Conservation (phyloP, 2,329 filamentous ascomycete genomes). For the Dothistroma pini region DNA sequence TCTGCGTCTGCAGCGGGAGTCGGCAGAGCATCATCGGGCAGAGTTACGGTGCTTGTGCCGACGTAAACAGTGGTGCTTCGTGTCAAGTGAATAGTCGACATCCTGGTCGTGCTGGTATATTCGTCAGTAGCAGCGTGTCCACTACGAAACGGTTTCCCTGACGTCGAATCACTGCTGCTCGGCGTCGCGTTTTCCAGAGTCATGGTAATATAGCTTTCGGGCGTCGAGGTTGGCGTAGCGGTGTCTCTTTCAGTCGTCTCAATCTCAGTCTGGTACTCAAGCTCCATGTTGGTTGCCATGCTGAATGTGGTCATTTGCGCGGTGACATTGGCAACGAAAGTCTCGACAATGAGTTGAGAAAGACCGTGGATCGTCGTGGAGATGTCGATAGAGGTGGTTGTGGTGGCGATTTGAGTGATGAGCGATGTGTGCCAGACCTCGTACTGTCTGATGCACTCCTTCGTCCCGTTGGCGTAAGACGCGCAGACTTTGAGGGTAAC, state of each 20-base stretch:
- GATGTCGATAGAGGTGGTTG: constrained; percentile 37
- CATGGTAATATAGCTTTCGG: constrained; percentile 31
- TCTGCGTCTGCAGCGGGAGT: constrained; percentile 1
- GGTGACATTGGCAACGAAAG: constrained; percentile 38
- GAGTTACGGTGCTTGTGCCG: constrained; percentile 22
- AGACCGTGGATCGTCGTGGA: constrained; percentile 39
- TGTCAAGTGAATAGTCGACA: constrained; percentile 19
- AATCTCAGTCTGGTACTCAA: constrained; percentile 38
- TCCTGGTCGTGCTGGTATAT: constrained; percentile 13
- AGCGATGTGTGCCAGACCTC: constrained; percentile 43
- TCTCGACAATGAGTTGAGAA: constrained; percentile 39
- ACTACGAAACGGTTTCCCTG: constrained; percentile 10
- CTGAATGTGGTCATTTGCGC: constrained; percentile 39
- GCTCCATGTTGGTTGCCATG: constrained; percentile 38
- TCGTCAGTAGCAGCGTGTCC: background rate
- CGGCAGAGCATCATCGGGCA: constrained; percentile 8
- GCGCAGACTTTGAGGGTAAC: constrained; percentile 44
- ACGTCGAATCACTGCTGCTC: constrained; percentile 18
- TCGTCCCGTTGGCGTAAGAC: constrained; percentile 33
- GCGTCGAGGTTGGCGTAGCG: constrained; percentile 21
- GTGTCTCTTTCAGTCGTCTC: constrained; percentile 26
- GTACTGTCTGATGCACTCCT: constrained; percentile 41
- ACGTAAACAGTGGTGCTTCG: constrained; percentile 23
- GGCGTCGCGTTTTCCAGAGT: constrained; percentile 27
- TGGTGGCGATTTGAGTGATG: constrained; percentile 38